These are phyloP conservation scores for Penicillium malachiteum DNA, from an alignment of 495 filamentous ascomycete genomes.

Conservation along the genomic window DNA sequence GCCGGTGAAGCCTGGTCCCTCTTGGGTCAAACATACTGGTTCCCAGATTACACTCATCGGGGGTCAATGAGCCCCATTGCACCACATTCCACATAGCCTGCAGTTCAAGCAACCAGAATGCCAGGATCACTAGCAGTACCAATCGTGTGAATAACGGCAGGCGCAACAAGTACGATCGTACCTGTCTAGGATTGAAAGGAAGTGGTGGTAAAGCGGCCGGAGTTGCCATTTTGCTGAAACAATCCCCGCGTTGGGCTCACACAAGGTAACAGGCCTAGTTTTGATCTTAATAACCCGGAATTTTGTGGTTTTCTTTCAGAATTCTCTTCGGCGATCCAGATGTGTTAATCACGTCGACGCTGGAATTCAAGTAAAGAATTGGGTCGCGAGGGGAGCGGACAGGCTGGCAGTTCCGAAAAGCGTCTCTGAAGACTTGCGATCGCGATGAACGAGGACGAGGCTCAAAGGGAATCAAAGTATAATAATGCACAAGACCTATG, in stretches of 20 bases:
- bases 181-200: constrained; percentile 49
- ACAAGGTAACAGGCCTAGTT: not conserved
- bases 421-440: too few species aligned
- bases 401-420: too few species aligned
- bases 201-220: constrained; percentile 42
- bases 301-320: too few species aligned
- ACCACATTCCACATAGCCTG: constrained; percentile 66
- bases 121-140: constrained; percentile 65
- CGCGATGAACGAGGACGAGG: too few species aligned
- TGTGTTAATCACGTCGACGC: too few species aligned
- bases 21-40: constrained; percentile 61
- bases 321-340: too few species aligned
- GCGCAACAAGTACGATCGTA: constrained; percentile 72
- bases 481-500: too few species aligned
- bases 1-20: too few species aligned
- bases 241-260: not conserved
- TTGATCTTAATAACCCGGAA: too few species aligned
- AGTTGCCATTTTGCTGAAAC: constrained; percentile 32
- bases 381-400: too few species aligned
- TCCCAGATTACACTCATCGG: constrained; percentile 65
- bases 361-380: too few species aligned
- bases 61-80: constrained; percentile 75
- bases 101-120: constrained; percentile 65
- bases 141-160: constrained; percentile 85
- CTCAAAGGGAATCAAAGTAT: too few species aligned